A percentile compares a stretch with the other conserved stretches of the same genome.
phyloP scores from a whole-genome alignment of 805 yeast genomes.

The Starmerella scarabaei region DNA sequence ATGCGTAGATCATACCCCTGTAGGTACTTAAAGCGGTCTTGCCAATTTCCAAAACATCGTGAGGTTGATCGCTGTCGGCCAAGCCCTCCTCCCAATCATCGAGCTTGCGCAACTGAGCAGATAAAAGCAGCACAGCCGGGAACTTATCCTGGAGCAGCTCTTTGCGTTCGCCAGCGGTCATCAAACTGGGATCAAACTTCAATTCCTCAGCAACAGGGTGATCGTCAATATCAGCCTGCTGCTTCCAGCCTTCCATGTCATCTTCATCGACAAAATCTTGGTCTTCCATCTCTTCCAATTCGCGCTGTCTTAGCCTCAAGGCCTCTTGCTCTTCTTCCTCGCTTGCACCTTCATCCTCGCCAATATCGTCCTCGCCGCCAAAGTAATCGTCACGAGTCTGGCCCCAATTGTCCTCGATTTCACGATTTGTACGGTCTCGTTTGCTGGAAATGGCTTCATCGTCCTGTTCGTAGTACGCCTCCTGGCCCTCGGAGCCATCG shows the following conservation, averaged over 20 bases:
- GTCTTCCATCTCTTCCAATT: slow-evolving; percentile 61
- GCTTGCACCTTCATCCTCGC: slow-evolving; percentile 64
- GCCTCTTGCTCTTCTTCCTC: slow-evolving; percentile 80
- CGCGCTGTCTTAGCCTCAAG: slow-evolving; percentile 65
- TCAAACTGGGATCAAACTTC: slow-evolving; percentile 34
- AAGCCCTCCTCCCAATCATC: slow-evolving; percentile 22
- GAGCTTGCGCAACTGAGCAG: slow-evolving; percentile 45
- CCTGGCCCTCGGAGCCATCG: slow-evolving; percentile 30
- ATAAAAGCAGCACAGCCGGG: slow-evolving; percentile 74
- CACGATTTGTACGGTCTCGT: slow-evolving; percentile 6
- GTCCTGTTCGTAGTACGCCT: slow-evolving; percentile 40
- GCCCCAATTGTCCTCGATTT: slow-evolving; percentile 31
- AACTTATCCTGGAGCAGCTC: slow-evolving; percentile 46
- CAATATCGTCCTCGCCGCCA: slow-evolving; percentile 32
- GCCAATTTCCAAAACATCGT: slow-evolving; percentile 32
- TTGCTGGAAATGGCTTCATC: slow-evolving; percentile 23
- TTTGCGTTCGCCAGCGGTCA: slow-evolving; percentile 43
- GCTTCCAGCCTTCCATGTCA: slow-evolving; percentile 70
- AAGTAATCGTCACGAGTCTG: slow-evolving; percentile 33
- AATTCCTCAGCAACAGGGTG: slow-evolving; percentile 23
- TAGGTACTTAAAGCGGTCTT: slow-evolving; percentile 63
- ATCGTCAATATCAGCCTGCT: slow-evolving; percentile 38
- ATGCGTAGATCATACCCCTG: slow-evolving; percentile 62
- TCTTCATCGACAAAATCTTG: slow-evolving; percentile 62
- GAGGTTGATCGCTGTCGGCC: slow-evolving; percentile 7